phyloP scores from a whole-genome alignment of 371 early-diverging fungal genomes.

The Phascolomyces articulosus region DNA sequence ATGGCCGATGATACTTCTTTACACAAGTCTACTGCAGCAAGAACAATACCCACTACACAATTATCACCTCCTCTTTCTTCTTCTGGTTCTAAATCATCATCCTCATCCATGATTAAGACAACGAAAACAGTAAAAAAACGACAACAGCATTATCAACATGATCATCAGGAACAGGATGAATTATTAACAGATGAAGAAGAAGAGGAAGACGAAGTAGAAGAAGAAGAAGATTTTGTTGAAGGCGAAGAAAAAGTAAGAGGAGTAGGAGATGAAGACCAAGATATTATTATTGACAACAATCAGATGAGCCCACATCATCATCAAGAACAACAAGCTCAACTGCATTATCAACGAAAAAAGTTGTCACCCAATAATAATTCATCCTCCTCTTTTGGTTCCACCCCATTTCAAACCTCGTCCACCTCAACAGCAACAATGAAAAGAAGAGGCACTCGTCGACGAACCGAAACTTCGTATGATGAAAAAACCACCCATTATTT shows the following conservation, averaged over 20 bases:
- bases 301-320: not conserved
- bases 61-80: not conserved
- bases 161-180: too few species aligned
- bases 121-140: too few species aligned
- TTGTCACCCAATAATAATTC: not conserved
- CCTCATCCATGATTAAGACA: too few species aligned
- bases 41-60: not conserved
- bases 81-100: not conserved
- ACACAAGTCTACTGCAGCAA: not conserved
- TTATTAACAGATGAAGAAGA: too few species aligned
- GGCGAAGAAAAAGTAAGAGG: too few species aligned
- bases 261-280: not conserved
- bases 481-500: constrained; percentile 13
- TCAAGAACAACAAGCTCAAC: not conserved
- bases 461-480: constrained; percentile 15
- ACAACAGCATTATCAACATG: too few species aligned
- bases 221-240: too few species aligned
- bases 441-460: constrained; percentile 7
- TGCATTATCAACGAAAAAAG: not conserved
- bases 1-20: too few species aligned
- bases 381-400: too few species aligned
- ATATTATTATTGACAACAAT: not conserved
- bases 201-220: too few species aligned
- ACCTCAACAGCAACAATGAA: not conserved
- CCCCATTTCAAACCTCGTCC: too few species aligned